A percentile compares a stretch with the other conserved stretches of the same genome.
phyloP scores from a whole-genome alignment of 1,284 basidiomycete species.

The Flammula alnicola region DNA sequence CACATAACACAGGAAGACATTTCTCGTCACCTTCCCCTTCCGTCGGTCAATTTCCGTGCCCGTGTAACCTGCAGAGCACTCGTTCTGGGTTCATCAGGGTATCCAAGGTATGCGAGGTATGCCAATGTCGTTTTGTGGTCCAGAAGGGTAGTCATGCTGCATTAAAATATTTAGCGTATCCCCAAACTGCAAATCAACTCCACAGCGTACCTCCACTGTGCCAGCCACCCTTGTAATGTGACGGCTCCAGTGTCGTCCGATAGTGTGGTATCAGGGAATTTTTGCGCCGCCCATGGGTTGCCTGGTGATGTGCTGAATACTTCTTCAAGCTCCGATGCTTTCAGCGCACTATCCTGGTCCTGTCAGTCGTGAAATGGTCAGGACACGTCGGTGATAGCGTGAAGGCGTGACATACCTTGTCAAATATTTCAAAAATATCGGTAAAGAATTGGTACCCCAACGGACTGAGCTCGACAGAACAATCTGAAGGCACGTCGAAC shows the following conservation, averaged over 20 bases:
- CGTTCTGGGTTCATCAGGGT: conserved; percentile 76
- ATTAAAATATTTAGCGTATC: conserved; percentile 1
- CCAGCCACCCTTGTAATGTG: conserved; percentile 96
- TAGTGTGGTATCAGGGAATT: conserved; percentile 89
- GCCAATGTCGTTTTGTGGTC: conserved; percentile 92
- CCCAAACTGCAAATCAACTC: conserved; percentile 18
- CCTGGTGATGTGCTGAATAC: conserved; percentile 95
- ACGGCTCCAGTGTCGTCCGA: conserved; percentile 90
- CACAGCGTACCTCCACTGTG: conserved; percentile 87
- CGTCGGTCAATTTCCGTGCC: conserved; percentile 86
- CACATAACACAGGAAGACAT: conserved; percentile 92
- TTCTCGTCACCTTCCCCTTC: conserved; percentile 86
- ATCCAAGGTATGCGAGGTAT: conserved; percentile 95
- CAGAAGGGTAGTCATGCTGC: conserved; percentile 94
- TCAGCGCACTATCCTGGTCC: conserved; percentile 96
- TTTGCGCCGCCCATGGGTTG: conserved; percentile 88
- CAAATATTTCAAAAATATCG: conserved; percentile 95
- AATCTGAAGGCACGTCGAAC: conserved; percentile 92
- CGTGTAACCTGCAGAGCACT: conserved; percentile 82
- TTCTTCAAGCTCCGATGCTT: conserved; percentile 83
- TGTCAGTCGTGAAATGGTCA: conserved; percentile 32
- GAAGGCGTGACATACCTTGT: conserved; percentile 67
- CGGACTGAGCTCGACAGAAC: conserved; percentile 93
- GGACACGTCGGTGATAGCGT: background rate
- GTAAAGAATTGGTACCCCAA: conserved; percentile 97